Evolutionary conservation across 2,329 filamentous ascomycete species (phyloP), one percentile per base, ranked within the genome.

Genomic region (Aspergillus unguis): DNA sequence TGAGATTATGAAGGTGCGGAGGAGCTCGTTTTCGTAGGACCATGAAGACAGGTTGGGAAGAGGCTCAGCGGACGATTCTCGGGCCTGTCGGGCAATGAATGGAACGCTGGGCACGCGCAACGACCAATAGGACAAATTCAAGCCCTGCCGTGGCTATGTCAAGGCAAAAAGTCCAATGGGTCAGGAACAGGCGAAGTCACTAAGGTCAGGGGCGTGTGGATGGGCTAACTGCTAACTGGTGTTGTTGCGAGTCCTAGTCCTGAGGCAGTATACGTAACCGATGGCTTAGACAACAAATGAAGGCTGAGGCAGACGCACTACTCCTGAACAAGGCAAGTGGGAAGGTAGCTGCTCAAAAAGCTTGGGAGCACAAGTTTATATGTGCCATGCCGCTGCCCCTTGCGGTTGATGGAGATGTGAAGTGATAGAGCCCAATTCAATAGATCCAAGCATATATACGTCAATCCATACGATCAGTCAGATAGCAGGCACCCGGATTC

Each of bases 1-100:
- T 59, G 42, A 67, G 64, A 51, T 65, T 65, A 37, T 68, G 58
- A 43, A 72, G 64, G 53, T 65, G 67, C 41, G 69, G 68, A 50
- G 70, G 69, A 56, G 67, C 67, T 59, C 61, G 62, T 61, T 72
- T 72, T 55, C 69, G 68, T 60, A 72, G 62, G 58, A 71, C 70
- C 70, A 72, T 72, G 59, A 68, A 66, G 63, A 28, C 37, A 25
- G 6, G 1, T 17, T 17, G 17, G 17, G 17, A 17, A 58, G 57
- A 57, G 50, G 55, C 56, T 46, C 25, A 35, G 46, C 41, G 37
- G 33, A 40, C 5, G 44, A 26, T 38, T 47, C 44, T 45, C 33
- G 48, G 42, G 47, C 45, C 50, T 44, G 33, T 47, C 40, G 48
- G 52, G 49, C 55, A 50, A 52, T 42, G 31, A 37, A 51, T 48